Evolutionary conservation across 2,329 filamentous ascomycete species (phyloP).

Genomic region (Fusarium mexicanum): DNA sequence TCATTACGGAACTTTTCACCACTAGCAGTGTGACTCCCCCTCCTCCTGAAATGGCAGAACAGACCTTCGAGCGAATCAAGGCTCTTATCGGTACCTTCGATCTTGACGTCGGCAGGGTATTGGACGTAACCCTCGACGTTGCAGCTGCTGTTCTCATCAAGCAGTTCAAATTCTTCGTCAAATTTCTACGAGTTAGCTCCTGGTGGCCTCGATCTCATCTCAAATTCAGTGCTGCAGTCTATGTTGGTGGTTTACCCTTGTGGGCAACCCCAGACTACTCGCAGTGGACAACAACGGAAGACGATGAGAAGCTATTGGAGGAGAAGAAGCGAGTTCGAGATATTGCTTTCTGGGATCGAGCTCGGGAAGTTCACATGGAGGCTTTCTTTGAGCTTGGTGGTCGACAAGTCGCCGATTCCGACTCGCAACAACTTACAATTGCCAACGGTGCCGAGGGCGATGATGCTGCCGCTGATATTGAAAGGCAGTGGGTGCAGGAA

Average conservation of each 20-base stretch:
- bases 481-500: conserved; percentile 78
- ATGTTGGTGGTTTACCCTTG: conserved; percentile 75
- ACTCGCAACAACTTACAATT: conserved; percentile 58
- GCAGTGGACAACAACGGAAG: conserved; percentile 71
- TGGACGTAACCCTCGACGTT: conserved; percentile 94
- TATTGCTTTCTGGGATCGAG: conserved; percentile 80
- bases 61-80: conserved; percentile 91
- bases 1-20: conserved; percentile 94
- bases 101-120: conserved; percentile 90
- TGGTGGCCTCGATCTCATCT: conserved; percentile 86
- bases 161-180: conserved; percentile 93
- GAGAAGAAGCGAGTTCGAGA: conserved; percentile 73
- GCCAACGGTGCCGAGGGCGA: conserved; percentile 50
- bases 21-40: conserved; percentile 79
- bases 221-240: conserved; percentile 55
- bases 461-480: conserved; percentile 63
- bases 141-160: conserved; percentile 94
- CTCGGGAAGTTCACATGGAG: conserved; percentile 77
- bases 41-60: conserved; percentile 79
- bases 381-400: conserved; percentile 92
- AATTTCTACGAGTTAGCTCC: conserved; percentile 88
- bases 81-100: conserved; percentile 97
- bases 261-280: conserved; percentile 83
- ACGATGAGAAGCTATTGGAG: conserved; percentile 70
- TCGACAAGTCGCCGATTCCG: conserved; percentile 69